These are phyloP conservation scores for Colletotrichum sp. DNA, from an alignment of 2,329 filamentous ascomycete genomes.

Conservation along the genomic window DNA sequence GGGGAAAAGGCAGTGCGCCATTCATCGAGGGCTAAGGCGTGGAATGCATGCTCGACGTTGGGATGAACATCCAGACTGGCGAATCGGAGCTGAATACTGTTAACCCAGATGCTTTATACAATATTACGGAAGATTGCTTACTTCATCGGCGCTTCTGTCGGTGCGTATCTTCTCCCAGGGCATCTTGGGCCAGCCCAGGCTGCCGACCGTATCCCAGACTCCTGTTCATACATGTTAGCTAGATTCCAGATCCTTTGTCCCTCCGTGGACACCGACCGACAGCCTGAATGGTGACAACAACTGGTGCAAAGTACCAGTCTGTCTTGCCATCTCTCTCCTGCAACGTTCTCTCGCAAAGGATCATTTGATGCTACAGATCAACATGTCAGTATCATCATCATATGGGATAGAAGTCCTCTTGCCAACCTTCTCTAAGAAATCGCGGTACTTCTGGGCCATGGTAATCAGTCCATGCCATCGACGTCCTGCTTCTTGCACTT, in stretches of 20 bases:
- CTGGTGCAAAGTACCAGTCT: not conserved
- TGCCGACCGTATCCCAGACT: conserved; percentile 58
- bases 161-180: conserved; percentile 6
- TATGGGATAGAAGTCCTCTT: not conserved
- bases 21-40: conserved; percentile 61
- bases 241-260: no score
- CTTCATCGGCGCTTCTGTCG: conserved; percentile 12
- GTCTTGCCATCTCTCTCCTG: not conserved
- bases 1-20: conserved; percentile 39
- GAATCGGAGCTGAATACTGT: conserved; percentile 12
- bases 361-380: conserved; percentile 7
- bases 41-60: conserved; percentile 58
- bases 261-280: not conserved
- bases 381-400: not conserved
- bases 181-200: conserved; percentile 36
- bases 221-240: conserved; percentile 28
- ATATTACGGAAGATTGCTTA: not conserved
- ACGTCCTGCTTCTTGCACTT: not conserved
- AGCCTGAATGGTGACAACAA: not conserved
- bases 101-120: not conserved
- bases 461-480: not conserved
- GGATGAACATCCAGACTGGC: conserved; percentile 22
- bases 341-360: not conserved
- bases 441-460: not conserved
- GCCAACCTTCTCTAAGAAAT: not conserved